phyloP scores from a whole-genome alignment of 2,329 filamentous ascomycete genomes.

The Paracamarosporium sp. region DNA sequence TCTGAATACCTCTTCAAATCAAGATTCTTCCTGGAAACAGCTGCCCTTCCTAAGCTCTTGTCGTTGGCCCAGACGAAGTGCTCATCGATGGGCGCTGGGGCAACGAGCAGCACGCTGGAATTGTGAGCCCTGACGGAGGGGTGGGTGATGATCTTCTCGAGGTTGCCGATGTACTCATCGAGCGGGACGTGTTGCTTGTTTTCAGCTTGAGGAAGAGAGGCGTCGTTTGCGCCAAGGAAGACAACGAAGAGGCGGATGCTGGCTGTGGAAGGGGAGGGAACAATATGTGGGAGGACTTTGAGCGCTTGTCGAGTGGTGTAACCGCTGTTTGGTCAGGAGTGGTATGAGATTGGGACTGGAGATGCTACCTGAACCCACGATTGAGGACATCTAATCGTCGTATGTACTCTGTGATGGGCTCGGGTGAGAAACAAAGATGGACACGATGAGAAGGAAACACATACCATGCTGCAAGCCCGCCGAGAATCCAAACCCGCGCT shows the following conservation, averaged over 20 bases:
- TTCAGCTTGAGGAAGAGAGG: slow-evolving; percentile 68
- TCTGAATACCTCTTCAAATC: slow-evolving; percentile 69
- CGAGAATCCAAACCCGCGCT: slow-evolving; percentile 76
- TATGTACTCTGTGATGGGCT: slow-evolving; percentile 66
- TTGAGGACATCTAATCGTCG: slow-evolving; percentile 87
- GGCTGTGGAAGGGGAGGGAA: slow-evolving; percentile 69
- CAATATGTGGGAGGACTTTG: slow-evolving; percentile 70
- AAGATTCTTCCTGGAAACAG: slow-evolving; percentile 61
- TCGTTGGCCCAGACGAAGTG: slow-evolving; percentile 65
- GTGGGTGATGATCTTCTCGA: slow-evolving; percentile 75
- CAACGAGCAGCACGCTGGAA: slow-evolving; percentile 77
- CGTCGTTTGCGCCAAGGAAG: slow-evolving; percentile 91
- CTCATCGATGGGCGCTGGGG: slow-evolving; percentile 84
- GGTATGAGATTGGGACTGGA: neutral
- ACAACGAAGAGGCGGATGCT: slow-evolving; percentile 75
- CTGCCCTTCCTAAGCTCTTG: slow-evolving; percentile 46
- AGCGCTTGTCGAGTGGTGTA: slow-evolving; percentile 83
- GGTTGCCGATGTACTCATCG: slow-evolving; percentile 75
- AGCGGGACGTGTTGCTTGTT: slow-evolving; percentile 79
- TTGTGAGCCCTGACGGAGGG: slow-evolving; percentile 72
- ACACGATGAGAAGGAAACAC: slow-evolving; percentile 23
- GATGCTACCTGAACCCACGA: slow-evolving; percentile 71
- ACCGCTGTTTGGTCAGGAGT: slow-evolving; percentile 58
- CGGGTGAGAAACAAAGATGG: slow-evolving; percentile 1
- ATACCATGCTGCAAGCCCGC: slow-evolving; percentile 73